Evolutionary conservation across 2,329 filamentous ascomycete species (phyloP).

Genomic region (Colletotrichum simmondsii): DNA sequence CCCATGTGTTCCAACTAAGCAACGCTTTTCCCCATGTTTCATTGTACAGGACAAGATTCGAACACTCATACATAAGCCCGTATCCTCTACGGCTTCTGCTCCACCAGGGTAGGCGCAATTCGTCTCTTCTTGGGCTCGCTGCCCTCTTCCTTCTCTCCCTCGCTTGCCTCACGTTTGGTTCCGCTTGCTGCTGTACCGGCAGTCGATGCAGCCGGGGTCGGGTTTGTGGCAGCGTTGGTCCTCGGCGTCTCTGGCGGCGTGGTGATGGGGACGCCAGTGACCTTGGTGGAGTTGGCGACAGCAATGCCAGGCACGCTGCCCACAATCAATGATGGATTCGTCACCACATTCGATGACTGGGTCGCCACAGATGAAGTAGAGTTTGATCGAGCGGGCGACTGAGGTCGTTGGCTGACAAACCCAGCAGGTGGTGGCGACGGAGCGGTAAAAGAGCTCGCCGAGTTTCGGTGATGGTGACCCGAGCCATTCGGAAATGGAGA

Average conservation of each 20-base stretch:
- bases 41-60: slow-evolving; percentile 24
- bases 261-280: slow-evolving; percentile 76
- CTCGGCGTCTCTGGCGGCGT: slow-evolving; percentile 92
- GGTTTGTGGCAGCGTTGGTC: slow-evolving; percentile 53
- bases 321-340: slow-evolving; percentile 82
- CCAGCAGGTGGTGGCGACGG: slow-evolving; percentile 69
- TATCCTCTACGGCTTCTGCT: slow-evolving; percentile 32
- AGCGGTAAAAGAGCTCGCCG: slow-evolving; percentile 66
- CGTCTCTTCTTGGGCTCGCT: slow-evolving; percentile 74
- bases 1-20: slow-evolving; percentile 21
- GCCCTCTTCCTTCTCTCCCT: slow-evolving; percentile 63
- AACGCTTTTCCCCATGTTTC: slow-evolving; percentile 30
- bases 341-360: slow-evolving; percentile 71
- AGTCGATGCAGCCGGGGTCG: background rate
- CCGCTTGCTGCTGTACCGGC: slow-evolving; percentile 46
- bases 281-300: slow-evolving; percentile 75
- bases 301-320: slow-evolving; percentile 82
- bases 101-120: slow-evolving; percentile 74
- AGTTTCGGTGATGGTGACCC: slow-evolving; percentile 67
- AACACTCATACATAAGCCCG: background rate
- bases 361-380: slow-evolving; percentile 85
- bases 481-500: slow-evolving; percentile 64
- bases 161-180: slow-evolving; percentile 67
- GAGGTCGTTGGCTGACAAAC: slow-evolving; percentile 72
- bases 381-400: slow-evolving; percentile 86